Percentiles rank a stretch among this genome's conserved stretches.
These are phyloP conservation scores for Globisporangium uncinulatum DNA, from an alignment of 352 stramenopile genomes.

Conservation along the genomic window DNA sequence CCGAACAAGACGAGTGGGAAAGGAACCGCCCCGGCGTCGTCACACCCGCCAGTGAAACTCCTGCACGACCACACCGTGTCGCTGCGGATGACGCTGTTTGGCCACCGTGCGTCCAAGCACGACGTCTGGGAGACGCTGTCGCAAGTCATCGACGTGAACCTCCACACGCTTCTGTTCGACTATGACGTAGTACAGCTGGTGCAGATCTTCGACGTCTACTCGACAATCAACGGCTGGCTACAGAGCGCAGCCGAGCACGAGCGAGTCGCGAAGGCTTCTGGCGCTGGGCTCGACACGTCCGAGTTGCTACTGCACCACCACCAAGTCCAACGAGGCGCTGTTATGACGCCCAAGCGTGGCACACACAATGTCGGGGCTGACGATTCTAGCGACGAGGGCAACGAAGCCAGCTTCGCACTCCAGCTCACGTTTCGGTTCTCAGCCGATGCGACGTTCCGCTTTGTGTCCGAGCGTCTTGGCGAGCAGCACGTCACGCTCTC, in stretches of 20 bases:
- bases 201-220: constrained; percentile 17
- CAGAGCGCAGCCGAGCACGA: constrained; percentile 1
- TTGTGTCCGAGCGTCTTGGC: constrained; percentile 31
- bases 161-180: constrained; percentile 40
- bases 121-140: constrained; percentile 47
- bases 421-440: constrained; percentile 54
- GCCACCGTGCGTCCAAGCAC: constrained; percentile 28
- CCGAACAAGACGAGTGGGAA: background rate
- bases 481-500: constrained; percentile 28
- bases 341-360: background rate
- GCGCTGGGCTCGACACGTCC: background rate
- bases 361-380: background rate
- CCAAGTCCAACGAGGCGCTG: constrained; percentile 4
- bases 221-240: constrained; percentile 12
- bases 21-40: background rate
- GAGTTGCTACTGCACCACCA: constrained; percentile 1
- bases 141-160: constrained; percentile 50
- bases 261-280: background rate
- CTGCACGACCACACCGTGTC: constrained; percentile 39
- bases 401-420: constrained; percentile 35
- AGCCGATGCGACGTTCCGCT: constrained; percentile 30
- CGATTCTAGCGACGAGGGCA: constrained; percentile 3
- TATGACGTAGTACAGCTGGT: constrained; percentile 32
- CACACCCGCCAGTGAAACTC: constrained; percentile 17
- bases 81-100: constrained; percentile 52